Base-by-base conservation (phyloP, 1,284 basidiomycete genomes). In the Hemileia vastatrix region DNA sequence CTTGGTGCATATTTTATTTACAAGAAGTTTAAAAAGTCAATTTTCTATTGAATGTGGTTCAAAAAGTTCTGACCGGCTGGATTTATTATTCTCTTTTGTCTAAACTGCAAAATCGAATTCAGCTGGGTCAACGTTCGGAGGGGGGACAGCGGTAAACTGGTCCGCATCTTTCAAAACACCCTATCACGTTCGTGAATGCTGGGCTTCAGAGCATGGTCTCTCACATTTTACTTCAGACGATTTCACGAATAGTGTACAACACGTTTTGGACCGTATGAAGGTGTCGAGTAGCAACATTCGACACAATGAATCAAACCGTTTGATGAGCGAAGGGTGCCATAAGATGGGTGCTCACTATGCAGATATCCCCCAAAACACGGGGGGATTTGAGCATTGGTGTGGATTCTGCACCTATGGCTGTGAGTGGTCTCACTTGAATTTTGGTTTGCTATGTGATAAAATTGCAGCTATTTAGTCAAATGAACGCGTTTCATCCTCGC, bases 141-240 rank as follows among this genome's bases (percentile, higher is more conserved):
- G 79, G 3, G 79, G 79, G 11, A 77, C 76, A 0, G 72, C 76
- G 19, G 75, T 80, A 70, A 80, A 80, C 68, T 80, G 79, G 79
- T 77, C 77, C 0, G 79, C 77, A 2, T 76, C 76, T 19, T 72
- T 78, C 54, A 71, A 72, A 64, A 76, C 77, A 11, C 76, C 75
- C n/a, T 69, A 73, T 63, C 76, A 72, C 63, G 67, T 77, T 5
- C 73, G 78, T 53, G 67, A 75, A 45, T 71, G 76, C 3, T 79
- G 78, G 79, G 72, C 77, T n/a, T 68, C 66, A 4, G 68, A 71
- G 66, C 71, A n/a, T n/a, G n/a, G n/a, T n/a, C n/a, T n/a, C n/a
- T n/a, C n/a, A n/a, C n/a, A 77, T 67, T 78, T 75, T 68, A 65
- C 71, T 45, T 72, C 72, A 51, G 67, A 70, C 13, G 67, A 64